phyloP scores from a whole-genome alignment of 495 filamentous ascomycete species.

The Penicillium cinerascens region DNA sequence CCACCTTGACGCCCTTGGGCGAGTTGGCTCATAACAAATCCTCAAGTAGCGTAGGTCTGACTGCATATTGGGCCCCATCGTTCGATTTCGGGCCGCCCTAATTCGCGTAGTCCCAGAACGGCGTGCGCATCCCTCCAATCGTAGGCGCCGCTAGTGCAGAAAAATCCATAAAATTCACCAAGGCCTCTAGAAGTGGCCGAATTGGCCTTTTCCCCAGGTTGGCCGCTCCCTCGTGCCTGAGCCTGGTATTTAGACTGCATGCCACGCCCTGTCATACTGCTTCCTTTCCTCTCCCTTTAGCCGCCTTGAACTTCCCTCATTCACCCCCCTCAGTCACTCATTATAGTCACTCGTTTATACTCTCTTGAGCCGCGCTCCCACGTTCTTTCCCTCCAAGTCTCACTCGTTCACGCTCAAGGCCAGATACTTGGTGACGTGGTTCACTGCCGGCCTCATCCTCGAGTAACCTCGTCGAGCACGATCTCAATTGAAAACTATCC shows the following conservation, averaged over 20 bases:
- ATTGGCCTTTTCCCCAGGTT: conserved; percentile 17
- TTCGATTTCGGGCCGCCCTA: conserved; percentile 18
- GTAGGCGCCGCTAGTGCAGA: not conserved
- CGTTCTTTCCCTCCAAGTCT: conserved; percentile 22
- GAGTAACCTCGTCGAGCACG: too few relatives aligned
- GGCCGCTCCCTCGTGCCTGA: not conserved
- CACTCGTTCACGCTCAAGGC: conserved; percentile 25
- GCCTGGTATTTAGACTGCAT: conserved; percentile 24
- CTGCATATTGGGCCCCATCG: conserved; percentile 17
- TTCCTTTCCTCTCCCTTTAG: conserved; percentile 12
- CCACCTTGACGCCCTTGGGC: not conserved
- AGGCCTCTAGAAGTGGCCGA: conserved; percentile 9
- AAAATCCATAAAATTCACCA: conserved; percentile 7
- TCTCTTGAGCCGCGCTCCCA: conserved; percentile 28
- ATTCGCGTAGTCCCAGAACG: conserved; percentile 21
- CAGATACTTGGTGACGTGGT: not conserved
- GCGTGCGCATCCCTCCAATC: conserved; percentile 11
- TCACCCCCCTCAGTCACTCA: conserved; percentile 17
- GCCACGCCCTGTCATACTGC: conserved; percentile 23
- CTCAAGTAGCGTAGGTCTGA: too few relatives aligned
- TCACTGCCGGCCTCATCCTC: conserved; percentile 5
- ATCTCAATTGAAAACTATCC: too few relatives aligned
- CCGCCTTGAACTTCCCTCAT: conserved; percentile 19
- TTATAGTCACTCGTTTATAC: too few relatives aligned
- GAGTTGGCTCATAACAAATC: too few relatives aligned